Conservation (phyloP, 2,329 filamentous ascomycete species). For the Hypoxylon sp. region DNA sequence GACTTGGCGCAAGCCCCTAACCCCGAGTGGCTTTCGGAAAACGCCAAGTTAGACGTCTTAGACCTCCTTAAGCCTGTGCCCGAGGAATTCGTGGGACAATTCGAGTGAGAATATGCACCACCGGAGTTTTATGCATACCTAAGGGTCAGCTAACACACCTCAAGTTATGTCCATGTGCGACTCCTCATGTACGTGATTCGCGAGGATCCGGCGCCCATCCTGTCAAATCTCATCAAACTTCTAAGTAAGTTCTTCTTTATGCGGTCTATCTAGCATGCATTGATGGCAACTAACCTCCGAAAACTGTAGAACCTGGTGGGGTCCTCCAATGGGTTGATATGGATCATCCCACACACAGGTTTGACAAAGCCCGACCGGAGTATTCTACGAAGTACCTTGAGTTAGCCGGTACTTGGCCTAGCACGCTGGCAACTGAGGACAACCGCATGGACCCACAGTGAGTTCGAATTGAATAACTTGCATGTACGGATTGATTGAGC, state of each 20-base stretch:
- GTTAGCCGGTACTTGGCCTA: not conserved
- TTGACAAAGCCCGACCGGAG: not conserved
- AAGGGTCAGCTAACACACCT: not conserved
- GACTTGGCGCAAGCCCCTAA: not conserved
- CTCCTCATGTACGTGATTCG: not conserved
- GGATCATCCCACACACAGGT: not conserved
- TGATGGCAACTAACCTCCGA: not conserved
- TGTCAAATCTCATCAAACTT: not conserved
- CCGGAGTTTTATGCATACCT: not conserved
- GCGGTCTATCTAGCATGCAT: not conserved
- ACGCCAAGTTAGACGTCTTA: not conserved
- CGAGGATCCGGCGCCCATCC: not conserved
- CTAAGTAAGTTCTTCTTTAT: not conserved
- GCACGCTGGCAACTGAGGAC: not conserved
- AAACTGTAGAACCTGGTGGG: not conserved
- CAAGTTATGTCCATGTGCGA: not conserved
- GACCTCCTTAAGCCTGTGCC: not conserved
- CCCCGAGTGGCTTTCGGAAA: not conserved
- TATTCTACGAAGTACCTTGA: not conserved
- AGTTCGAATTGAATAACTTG: not conserved
- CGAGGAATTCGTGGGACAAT: not conserved
- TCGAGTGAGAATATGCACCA: not conserved
- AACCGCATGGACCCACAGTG: slow-evolving; percentile 1
- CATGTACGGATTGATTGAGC: not conserved
- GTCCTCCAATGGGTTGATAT: slow-evolving; percentile 3